A percentile compares a stretch with the other conserved stretches of the same genome.
Evolutionary conservation across 257 asterid species (phyloP).

Genomic region (Jasminum sambac): DNA sequence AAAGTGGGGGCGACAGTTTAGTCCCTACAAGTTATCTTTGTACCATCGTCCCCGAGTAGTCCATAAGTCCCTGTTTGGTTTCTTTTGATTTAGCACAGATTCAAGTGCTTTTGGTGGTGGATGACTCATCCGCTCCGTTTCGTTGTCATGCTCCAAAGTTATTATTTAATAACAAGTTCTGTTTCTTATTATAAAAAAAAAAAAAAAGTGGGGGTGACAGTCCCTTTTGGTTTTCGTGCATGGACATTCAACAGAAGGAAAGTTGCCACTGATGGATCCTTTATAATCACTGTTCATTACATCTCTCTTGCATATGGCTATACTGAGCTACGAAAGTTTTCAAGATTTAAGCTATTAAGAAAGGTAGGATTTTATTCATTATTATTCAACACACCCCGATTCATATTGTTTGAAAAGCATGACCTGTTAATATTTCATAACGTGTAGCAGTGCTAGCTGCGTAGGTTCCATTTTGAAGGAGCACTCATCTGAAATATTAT

Average conservation of each 20-base stretch:
- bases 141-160: no score
- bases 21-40: no score
- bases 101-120: no score
- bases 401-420: neutral
- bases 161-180: no score
- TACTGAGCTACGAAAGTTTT: neutral
- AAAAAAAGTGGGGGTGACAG: neutral
- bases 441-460: neutral
- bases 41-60: no score
- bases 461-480: neutral
- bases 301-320: neutral
- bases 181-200: no score
- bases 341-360: neutral
- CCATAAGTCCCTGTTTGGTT: no score
- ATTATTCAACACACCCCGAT: neutral
- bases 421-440: neutral
- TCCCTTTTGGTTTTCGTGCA: neutral
- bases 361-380: neutral
- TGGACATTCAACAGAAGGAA: neutral
- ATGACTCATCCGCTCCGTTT: no score
- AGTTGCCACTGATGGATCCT: slow-evolving; percentile 1
- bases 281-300: neutral
- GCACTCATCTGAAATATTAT: neutral
- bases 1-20: neutral
- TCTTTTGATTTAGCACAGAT: no score